phyloP scores from a whole-genome alignment of 2,329 filamentous ascomycete genomes.

The Scytalidium sp. region DNA sequence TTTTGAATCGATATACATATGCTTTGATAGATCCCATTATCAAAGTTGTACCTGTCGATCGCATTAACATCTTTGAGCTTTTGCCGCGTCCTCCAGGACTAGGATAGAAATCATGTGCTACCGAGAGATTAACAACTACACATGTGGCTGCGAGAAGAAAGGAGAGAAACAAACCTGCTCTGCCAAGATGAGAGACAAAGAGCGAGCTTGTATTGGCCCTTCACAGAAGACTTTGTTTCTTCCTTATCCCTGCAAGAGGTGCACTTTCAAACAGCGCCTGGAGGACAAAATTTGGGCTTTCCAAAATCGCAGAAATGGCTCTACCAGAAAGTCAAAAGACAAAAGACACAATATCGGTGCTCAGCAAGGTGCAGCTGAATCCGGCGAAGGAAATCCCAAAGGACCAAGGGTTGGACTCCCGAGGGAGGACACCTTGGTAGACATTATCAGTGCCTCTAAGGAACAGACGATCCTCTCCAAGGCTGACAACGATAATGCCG shows the following conservation, averaged over 20 bases:
- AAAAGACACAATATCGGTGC: too few species aligned
- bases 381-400: too few species aligned
- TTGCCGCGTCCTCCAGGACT: neutral
- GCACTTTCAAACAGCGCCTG: neutral
- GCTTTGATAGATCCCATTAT: too few species aligned
- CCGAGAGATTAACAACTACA: neutral
- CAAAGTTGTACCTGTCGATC: too few species aligned
- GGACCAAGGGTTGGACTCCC: too few species aligned
- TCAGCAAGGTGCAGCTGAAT: too few species aligned
- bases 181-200: slow-evolving; percentile 95
- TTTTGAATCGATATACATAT: too few species aligned
- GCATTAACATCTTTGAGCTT: neutral
- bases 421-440: too few species aligned
- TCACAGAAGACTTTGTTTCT: neutral
- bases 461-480: too few species aligned
- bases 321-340: too few species aligned
- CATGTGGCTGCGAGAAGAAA: neutral
- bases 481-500: neutral
- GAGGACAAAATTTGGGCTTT: neutral
- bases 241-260: neutral
- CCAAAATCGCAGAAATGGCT: too few species aligned
- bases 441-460: too few species aligned
- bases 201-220: slow-evolving; percentile 82
- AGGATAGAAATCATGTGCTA: neutral
- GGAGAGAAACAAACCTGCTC: neutral